Conservation (phyloP, 192 early-diverging fungal species). For the Linnemannia schmuckeri region DNA sequence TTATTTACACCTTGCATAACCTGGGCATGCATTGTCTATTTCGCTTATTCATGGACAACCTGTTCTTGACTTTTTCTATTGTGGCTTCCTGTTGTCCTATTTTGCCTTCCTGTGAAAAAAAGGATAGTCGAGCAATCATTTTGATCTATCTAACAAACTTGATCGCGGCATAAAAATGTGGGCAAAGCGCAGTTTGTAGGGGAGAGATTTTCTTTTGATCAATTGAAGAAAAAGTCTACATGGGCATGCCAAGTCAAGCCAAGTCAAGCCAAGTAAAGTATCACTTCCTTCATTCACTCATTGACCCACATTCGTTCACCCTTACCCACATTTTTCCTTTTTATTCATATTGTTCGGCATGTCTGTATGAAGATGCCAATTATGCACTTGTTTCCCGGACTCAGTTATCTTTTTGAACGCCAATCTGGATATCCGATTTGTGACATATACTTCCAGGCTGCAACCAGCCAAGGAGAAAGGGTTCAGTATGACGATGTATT, state of each 20-base stretch:
- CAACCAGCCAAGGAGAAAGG: neutral
- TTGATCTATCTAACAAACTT: no score
- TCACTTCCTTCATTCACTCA: neutral
- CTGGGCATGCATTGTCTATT: no score
- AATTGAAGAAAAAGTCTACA: no score
- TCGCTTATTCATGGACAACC: no score
- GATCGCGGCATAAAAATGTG: no score
- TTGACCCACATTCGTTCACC: neutral
- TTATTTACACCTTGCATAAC: no score
- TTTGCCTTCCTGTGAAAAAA: no score
- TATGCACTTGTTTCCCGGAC: neutral
- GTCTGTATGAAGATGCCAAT: neutral
- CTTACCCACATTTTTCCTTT: neutral
- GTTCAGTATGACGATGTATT: neutral
- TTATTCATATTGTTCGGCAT: neutral
- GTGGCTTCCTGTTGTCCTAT: no score
- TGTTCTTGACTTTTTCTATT: no score
- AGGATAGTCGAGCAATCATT: no score
- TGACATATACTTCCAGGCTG: neutral
- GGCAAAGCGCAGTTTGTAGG: no score
- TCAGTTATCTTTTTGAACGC: neutral
- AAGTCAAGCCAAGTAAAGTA: neutral
- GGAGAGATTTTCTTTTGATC: no score
- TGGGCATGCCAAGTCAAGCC: neutral
- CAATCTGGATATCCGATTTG: neutral